Conservation (phyloP, 352 stramenopile genomes). For the Globisporangium ultimum region DNA sequence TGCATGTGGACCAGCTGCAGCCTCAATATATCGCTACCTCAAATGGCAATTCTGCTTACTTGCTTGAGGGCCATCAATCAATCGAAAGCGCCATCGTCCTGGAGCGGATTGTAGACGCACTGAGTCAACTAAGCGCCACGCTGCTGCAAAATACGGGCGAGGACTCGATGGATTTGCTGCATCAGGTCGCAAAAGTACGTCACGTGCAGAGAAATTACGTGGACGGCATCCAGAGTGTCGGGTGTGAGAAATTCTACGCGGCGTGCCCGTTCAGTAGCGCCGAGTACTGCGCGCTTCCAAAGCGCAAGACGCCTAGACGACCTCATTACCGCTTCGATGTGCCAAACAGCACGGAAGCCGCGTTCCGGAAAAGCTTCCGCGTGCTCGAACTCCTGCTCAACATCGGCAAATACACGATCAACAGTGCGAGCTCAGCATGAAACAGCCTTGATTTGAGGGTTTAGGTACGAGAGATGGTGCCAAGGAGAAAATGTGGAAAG, state of each 20-base stretch:
- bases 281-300: constrained; percentile 3
- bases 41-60: no score
- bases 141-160: constrained; percentile 8
- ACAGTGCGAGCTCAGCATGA: background rate
- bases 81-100: background rate
- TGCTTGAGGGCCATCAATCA: no score
- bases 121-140: constrained; percentile 4
- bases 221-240: constrained; percentile 3
- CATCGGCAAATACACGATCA: constrained; percentile 11
- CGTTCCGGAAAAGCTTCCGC: constrained; percentile 5
- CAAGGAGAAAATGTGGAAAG: no score
- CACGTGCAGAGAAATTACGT: constrained; percentile 7
- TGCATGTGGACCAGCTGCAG: background rate
- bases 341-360: constrained; percentile 3
- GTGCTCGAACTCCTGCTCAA: constrained; percentile 8
- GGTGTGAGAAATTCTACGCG: constrained; percentile 9
- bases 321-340: background rate
- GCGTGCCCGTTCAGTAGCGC: constrained; percentile 8
- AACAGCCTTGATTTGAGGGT: no score
- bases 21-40: no score
- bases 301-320: constrained; percentile 5
- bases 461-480: no score
- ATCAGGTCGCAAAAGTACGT: background rate
- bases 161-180: background rate
- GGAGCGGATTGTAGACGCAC: constrained; percentile 3